Percentiles rank a stretch among this genome's conserved stretches.
phyloP scores from a whole-genome alignment of 768 basidiomycete genomes.

The Leccinum olivaceopallidum region DNA sequence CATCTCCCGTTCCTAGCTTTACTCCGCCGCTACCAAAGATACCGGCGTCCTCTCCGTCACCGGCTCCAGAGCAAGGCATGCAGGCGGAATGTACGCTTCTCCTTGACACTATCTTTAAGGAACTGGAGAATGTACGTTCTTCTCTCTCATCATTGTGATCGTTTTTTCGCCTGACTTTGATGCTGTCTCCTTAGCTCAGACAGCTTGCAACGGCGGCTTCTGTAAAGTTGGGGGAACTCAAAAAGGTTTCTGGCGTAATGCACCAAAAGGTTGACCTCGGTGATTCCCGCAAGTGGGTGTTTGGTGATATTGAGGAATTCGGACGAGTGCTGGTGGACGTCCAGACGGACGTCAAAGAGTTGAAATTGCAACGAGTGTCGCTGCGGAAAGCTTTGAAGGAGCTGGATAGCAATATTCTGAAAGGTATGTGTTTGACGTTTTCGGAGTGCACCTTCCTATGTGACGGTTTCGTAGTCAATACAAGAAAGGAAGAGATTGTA shows the following conservation, averaged over 20 bases:
- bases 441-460: neutral
- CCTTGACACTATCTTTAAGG: constrained; percentile 44
- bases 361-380: constrained; percentile 45
- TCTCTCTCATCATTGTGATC: neutral
- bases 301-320: constrained; percentile 54
- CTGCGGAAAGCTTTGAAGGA: constrained; percentile 49
- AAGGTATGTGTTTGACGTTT: constrained; percentile 46
- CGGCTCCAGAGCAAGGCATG: constrained; percentile 57
- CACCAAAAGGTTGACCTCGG: constrained; percentile 47
- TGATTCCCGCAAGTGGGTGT: constrained; percentile 50
- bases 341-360: constrained; percentile 50
- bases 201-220: constrained; percentile 39
- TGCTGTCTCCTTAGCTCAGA: constrained; percentile 41
- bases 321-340: constrained; percentile 37
- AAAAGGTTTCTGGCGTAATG: constrained; percentile 38
- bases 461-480: constrained; percentile 54
- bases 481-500: constrained; percentile 79
- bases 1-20: constrained; percentile 3
- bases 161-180: neutral
- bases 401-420: constrained; percentile 64
- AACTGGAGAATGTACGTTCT: constrained; percentile 58
- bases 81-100: constrained; percentile 62
- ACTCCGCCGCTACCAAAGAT: constrained; percentile 3
- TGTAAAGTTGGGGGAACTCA: constrained; percentile 37
- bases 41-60: constrained; percentile 7